Conservation (phyloP, 148 eudicot genomes). For the Camellia lanceoleosa region DNA sequence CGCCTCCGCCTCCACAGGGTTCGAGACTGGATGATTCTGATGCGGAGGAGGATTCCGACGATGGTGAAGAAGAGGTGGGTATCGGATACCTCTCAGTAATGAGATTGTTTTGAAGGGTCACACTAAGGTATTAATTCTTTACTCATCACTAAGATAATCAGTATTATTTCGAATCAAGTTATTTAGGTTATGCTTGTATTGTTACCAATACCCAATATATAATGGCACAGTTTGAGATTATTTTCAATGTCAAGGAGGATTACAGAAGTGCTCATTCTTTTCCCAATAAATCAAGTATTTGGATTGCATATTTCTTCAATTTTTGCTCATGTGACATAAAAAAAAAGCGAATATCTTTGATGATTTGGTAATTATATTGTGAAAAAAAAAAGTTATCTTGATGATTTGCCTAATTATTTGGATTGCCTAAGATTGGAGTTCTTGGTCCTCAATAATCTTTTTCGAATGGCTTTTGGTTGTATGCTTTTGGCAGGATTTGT, state of each 20-base stretch:
- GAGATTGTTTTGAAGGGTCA: constrained; percentile 95
- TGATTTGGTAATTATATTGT: background rate
- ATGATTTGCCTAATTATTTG: no score
- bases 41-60: constrained; percentile 43
- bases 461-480: background rate
- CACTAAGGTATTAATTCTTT: constrained; percentile 47
- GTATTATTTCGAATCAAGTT: background rate
- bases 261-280: background rate
- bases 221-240: background rate
- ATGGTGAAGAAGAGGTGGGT: constrained; percentile 35
- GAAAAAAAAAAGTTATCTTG: background rate
- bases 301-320: background rate
- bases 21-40: constrained; percentile 34
- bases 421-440: background rate
- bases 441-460: background rate
- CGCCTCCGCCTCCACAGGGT: constrained; percentile 46
- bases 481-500: constrained; percentile 71
- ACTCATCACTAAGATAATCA: no score
- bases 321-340: background rate
- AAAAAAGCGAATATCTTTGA: background rate
- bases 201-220: background rate
- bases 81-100: constrained; percentile 71
- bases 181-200: background rate
- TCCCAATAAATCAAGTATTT: background rate
- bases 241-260: background rate